Base-by-base conservation (phyloP, 371 early-diverging fungal species). In the Saksenaea oblongispora region DNA sequence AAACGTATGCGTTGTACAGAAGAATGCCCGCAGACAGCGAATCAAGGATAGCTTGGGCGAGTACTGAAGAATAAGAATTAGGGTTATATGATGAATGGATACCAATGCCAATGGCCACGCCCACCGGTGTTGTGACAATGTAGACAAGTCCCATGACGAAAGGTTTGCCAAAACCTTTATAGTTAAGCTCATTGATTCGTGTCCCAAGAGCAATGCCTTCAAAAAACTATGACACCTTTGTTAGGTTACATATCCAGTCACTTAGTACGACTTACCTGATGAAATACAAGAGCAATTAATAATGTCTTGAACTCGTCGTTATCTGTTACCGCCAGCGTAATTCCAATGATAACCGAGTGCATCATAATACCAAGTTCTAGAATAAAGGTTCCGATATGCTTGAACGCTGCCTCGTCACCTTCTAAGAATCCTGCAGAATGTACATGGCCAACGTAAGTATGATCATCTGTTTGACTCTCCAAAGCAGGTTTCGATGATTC, bases 341-440 rank as follows among this genome's bases (percentile, higher is more conserved):
- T 65, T 7, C 96, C 97, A 62, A 97, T 92, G 54, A 95, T 83
- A 47, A 97, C 76, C 0, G 95, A 94, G 70, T 95, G 97, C 60
- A 92, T 75, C 7, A 90, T 78, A 64, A 97, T 92, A 65, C 95
- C 94, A 15, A 88, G 65, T 65, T 97, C 96, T 18, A 97, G 80
- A 34, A 95, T 81, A 65, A 82, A 75, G 0, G 83, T 83, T 31
- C 79, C 79, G 62, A 80, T 71, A 47, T 74, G 67, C n/a, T 67
- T 63, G 17, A 72, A 66, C 1, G 65, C 59, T 3, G 70, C 66
- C 3, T 70, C 66, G 7, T 66, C 75, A 31, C 60, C 63, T 26
- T 76, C 72, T 18, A 83, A 59, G 28, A 84, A 72, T 26, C 78
- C 72, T 11, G 77, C 74, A 14, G 74, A 70, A 59, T 86, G 87